Evolutionary conservation across 768 basidiomycete genomes (phyloP).

Genomic region (Pleurotus pulmonarius): DNA sequence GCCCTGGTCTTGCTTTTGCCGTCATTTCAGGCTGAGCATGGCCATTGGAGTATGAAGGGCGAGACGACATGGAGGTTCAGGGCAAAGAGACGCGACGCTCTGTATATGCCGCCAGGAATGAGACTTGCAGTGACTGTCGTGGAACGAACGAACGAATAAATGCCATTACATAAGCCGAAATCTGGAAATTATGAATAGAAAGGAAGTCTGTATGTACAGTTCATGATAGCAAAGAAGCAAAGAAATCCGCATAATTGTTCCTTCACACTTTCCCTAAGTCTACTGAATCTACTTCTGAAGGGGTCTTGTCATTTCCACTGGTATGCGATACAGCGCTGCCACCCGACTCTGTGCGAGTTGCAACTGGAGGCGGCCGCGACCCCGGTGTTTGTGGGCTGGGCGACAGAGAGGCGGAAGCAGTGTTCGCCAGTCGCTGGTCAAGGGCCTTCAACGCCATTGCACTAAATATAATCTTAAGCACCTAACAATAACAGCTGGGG

Average conservation of each 20-base stretch:
- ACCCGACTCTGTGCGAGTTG: background rate
- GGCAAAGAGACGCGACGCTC: background rate
- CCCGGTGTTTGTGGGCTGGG: conserved; percentile 23
- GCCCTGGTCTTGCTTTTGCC: background rate
- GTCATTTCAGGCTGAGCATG: conserved; percentile 4
- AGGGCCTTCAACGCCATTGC: conserved; percentile 96
- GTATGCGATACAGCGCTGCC: conserved; percentile 25
- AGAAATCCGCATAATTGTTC: background rate
- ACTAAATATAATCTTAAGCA: conserved; percentile 35
- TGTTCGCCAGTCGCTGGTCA: conserved; percentile 83
- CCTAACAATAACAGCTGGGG: background rate
- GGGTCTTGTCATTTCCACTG: conserved; percentile 33
- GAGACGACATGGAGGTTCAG: conserved; percentile 15
- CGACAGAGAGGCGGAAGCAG: conserved; percentile 34
- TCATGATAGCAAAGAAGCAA: conserved; percentile 4
- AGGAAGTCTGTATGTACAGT: conserved; percentile 1
- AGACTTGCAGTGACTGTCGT: too few species aligned
- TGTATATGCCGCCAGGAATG: background rate
- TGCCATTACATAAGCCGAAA: conserved; percentile 8
- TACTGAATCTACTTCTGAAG: conserved; percentile 29
- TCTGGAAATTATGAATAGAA: background rate
- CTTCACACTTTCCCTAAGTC: conserved; percentile 21
- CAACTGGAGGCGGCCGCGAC: conserved; percentile 18
- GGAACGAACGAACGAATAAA: conserved; percentile 1
- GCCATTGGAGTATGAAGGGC: conserved; percentile 19